phyloP scores from a whole-genome alignment of 306 rosid genomes.

The Pyrus bretschneideri region DNA sequence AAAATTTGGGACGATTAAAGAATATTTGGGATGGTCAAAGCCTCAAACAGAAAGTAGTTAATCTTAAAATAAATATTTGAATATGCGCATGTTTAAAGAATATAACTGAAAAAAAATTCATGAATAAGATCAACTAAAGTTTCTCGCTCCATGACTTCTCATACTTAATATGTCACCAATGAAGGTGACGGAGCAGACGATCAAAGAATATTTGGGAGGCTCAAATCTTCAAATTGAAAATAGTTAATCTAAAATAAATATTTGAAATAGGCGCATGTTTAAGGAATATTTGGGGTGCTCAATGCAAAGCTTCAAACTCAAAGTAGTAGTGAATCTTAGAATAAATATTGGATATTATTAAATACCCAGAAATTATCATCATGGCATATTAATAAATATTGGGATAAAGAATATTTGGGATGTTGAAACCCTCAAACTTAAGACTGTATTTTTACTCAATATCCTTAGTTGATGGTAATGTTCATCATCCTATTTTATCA shows the following conservation, averaged over 20 bases:
- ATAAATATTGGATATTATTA: not conserved
- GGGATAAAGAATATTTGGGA: too few species aligned
- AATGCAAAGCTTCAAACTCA: not conserved
- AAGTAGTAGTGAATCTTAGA: not conserved
- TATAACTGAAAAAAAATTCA: too few species aligned
- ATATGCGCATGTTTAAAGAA: not conserved
- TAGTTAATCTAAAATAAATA: not conserved
- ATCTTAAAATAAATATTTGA: not conserved
- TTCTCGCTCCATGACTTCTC: too few species aligned
- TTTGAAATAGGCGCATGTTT: not conserved
- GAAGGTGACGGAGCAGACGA: not conserved
- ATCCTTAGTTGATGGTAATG: too few species aligned
- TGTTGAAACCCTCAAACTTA: too few species aligned
- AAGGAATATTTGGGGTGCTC: not conserved
- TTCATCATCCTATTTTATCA: too few species aligned
- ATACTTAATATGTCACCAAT: too few species aligned
- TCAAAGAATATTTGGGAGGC: not conserved
- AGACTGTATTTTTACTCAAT: too few species aligned
- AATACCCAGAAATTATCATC: not conserved
- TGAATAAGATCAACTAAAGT: too few species aligned
- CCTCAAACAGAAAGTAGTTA: not conserved
- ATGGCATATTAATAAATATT: conserved; percentile 11
- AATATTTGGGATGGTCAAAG: not conserved
- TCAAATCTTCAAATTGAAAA: not conserved
- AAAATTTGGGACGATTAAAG: too few species aligned